These are phyloP conservation scores for Cutaneotrichosporon sp. DNA, from an alignment of 1,284 basidiomycete genomes.

Conservation along the genomic window DNA sequence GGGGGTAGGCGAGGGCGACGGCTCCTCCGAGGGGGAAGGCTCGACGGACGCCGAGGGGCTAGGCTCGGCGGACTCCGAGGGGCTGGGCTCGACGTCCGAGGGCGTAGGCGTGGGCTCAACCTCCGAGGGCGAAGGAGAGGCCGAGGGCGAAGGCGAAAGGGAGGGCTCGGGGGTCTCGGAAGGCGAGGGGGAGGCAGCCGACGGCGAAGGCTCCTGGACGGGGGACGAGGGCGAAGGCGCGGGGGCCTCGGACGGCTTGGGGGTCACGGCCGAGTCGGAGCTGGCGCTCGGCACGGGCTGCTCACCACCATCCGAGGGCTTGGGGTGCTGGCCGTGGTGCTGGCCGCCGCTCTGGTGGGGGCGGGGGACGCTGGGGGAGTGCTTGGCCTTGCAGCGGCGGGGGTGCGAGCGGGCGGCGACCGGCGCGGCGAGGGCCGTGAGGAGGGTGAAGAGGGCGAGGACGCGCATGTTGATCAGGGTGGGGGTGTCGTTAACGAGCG, in stretches of 20 bases:
- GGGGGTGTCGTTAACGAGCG: background rate
- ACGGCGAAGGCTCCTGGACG: slow-evolving; percentile 13
- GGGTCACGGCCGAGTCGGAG: background rate
- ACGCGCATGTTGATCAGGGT: slow-evolving; percentile 16
- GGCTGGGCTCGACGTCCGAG: background rate
- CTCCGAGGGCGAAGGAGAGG: background rate
- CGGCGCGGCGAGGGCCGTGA: slow-evolving; percentile 14
- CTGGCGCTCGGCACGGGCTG: background rate
- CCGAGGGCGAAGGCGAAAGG: background rate
- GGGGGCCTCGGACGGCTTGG: background rate
- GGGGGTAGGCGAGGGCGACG: slow-evolving; percentile 7
- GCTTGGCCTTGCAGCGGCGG: slow-evolving; percentile 13
- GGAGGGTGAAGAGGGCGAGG: slow-evolving; percentile 11
- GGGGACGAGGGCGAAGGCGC: slow-evolving; percentile 9
- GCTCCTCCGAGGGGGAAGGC: slow-evolving; percentile 25
- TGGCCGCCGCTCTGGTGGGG: background rate
- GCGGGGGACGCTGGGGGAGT: background rate
- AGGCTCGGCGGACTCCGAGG: slow-evolving; percentile 8
- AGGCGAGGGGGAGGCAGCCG: slow-evolving; percentile 26
- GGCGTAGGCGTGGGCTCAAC: background rate
- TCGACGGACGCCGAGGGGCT: slow-evolving; percentile 18
- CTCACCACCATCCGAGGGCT: background rate
- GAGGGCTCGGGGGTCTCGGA: slow-evolving; percentile 25
- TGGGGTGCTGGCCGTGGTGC: background rate
- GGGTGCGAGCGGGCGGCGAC: slow-evolving; percentile 7